Evolutionary conservation across 768 basidiomycete species (phyloP), one percentile per base, ranked within the genome.

Genomic region (Termitomyces sp.): DNA sequence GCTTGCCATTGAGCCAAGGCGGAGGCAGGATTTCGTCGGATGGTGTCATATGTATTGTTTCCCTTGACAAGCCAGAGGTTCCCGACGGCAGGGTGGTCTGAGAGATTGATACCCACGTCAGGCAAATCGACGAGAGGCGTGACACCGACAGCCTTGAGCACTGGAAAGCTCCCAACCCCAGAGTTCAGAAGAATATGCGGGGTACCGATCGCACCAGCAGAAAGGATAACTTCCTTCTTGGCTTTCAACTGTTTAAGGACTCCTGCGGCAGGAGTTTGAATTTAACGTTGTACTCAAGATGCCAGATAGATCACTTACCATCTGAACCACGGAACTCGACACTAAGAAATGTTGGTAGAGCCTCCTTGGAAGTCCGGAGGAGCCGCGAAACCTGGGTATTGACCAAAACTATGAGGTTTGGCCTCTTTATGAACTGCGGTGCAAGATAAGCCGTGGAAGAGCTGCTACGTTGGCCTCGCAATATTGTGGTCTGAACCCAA

Each of bases 141-240:
- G 27, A 76, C 70, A 7, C 67, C 68, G 19, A 71, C 21, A 5
- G 45, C 27, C 37, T 51, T 48, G 2, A 76, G 66, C 11, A 64
- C 63, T 29, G 41, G 31, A 11, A 48, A 54, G 34, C 66, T 62
- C 12, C 77, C 75, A 19, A 78, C 73, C 29, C 75, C 75, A 12
- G 72, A 75, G 27, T 71, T 67, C 46, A 72, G 59, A 7, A 76
- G 64, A 31, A 77, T 66, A 1, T 72, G 69, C 0, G 76, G 72
- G 2, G 76, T 75, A 9, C 70, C 72, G 41, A 77, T 62, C 1
- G 71, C 44, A 1, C 77, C 77, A 14, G 71, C 73, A 0, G 69
- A 67, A 5, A 87, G 61, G 17, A 87, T 74, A 53, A 87, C 71
- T 61, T 87, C 85, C 58, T 80, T 82, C 55, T 62, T 66, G 0